Conservation (phyloP, 2,329 filamentous ascomycete species). For the Colletotrichum magnum region DNA sequence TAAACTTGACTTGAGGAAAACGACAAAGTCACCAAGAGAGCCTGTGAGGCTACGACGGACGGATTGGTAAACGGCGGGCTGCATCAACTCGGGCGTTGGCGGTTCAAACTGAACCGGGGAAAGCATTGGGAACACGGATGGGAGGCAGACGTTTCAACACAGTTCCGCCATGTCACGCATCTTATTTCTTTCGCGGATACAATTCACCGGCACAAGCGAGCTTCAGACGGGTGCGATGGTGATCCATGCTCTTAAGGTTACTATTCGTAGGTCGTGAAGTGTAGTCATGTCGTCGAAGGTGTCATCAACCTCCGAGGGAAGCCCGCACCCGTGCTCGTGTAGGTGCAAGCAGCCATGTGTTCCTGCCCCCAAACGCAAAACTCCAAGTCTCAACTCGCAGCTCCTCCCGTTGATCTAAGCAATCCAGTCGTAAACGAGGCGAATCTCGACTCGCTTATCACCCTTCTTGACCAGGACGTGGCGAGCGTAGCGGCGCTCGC, state of each 20-base stretch:
- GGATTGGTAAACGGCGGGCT: conserved; percentile 24
- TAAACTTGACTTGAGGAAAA: neutral
- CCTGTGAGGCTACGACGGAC: neutral
- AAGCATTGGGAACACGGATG: conserved; percentile 11
- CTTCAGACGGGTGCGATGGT: conserved; percentile 15
- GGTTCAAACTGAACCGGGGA: conserved; percentile 26
- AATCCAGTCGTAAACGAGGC: conserved; percentile 70
- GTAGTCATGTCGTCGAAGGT: neutral
- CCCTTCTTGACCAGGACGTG: conserved; percentile 69
- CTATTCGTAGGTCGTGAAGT: conserved; percentile 4
- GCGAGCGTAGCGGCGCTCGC: conserved; percentile 66
- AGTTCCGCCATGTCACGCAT: conserved; percentile 19
- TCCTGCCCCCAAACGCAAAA: neutral
- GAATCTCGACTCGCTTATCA: conserved; percentile 61
- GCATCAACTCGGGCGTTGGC: conserved; percentile 41
- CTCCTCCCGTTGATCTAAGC: conserved; percentile 39
- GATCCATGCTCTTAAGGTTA: conserved; percentile 27
- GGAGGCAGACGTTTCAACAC: conserved; percentile 49
- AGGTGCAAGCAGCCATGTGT: neutral
- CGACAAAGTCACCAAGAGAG: neutral
- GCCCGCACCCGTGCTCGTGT: neutral
- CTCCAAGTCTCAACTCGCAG: conserved; percentile 25
- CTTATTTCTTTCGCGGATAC: too few species aligned
- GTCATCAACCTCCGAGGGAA: neutral
- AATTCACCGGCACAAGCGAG: neutral